Conservation (phyloP, 371 early-diverging fungal genomes). For the Lichtheimia corymbifera region DNA sequence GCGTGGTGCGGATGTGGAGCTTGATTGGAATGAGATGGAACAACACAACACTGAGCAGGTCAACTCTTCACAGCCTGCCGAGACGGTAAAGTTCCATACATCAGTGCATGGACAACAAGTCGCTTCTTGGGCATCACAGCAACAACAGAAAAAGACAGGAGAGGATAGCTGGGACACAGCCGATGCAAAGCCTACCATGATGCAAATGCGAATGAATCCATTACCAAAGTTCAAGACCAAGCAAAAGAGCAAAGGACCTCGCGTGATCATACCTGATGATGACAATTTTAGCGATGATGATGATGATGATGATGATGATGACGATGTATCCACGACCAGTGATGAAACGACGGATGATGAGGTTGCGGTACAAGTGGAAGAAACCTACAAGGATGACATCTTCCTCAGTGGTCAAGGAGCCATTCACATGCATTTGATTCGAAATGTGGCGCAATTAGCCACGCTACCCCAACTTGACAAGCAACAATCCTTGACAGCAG, state of each 20-base stretch:
- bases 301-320: slow-evolving; percentile 10
- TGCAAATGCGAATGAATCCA: slow-evolving; percentile 34
- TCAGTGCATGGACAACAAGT: not conserved
- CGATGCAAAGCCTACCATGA: slow-evolving; percentile 27
- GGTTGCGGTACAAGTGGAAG: not conserved
- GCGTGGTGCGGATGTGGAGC: slow-evolving; percentile 17
- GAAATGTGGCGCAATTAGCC: slow-evolving; percentile 10
- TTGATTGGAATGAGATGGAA: slow-evolving; percentile 15
- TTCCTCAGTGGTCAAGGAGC: not conserved
- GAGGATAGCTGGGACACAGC: slow-evolving; percentile 25
- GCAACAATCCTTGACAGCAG: slow-evolving; percentile 7
- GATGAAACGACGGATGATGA: not conserved
- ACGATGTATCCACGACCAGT: not conserved
- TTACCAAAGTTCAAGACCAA: slow-evolving; percentile 23
- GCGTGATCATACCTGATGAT: slow-evolving; percentile 17
- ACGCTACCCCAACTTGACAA: slow-evolving; percentile 9
- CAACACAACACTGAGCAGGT: not conserved
- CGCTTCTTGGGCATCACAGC: not conserved
- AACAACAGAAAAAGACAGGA: not conserved
- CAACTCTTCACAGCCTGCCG: not conserved
- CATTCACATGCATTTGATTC: slow-evolving; percentile 5
- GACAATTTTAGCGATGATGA: slow-evolving; percentile 3
- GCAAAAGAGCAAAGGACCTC: slow-evolving; percentile 24
- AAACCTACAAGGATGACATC: slow-evolving; percentile 6
- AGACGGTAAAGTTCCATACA: slow-evolving; percentile 12